phyloP scores from a whole-genome alignment of 257 asterid genomes.

The Verbena officinalis region DNA sequence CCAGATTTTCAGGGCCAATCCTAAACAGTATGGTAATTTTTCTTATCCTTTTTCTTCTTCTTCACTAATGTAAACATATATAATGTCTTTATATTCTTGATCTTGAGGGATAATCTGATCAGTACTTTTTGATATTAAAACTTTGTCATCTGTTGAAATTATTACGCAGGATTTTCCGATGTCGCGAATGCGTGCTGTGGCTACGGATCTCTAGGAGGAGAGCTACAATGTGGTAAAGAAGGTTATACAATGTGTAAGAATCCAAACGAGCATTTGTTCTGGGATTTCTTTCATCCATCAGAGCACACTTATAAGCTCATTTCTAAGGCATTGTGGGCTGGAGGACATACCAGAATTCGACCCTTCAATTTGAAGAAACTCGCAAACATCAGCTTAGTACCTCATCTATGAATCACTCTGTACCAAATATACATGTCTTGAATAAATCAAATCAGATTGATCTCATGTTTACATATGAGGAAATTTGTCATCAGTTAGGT shows the following conservation, averaged over 20 bases:
- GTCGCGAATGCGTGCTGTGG: constrained; percentile 72
- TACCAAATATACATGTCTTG: too few relatives aligned
- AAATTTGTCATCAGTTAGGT: too few relatives aligned
- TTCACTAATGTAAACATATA: background rate
- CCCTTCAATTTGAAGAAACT: constrained; percentile 61
- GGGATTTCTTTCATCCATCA: constrained; percentile 83
- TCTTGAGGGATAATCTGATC: too few relatives aligned
- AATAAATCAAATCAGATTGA: too few relatives aligned
- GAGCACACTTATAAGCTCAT: constrained; percentile 63
- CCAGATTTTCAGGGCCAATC: constrained; percentile 52
- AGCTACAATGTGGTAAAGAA: constrained; percentile 66
- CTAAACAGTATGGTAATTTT: constrained; percentile 51
- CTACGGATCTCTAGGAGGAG: constrained; percentile 61
- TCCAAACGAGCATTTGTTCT: constrained; percentile 49
- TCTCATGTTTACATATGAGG: too few relatives aligned
- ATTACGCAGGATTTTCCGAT: constrained; percentile 49
- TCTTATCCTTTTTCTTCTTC: background rate
- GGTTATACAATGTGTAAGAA: constrained; percentile 58
- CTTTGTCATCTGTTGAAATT: too few relatives aligned
- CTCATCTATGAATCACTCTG: too few relatives aligned
- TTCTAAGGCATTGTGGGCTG: constrained; percentile 66
- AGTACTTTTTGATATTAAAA: too few relatives aligned
- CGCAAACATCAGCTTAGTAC: constrained; percentile 34
- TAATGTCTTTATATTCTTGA: too few relatives aligned
- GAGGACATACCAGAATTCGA: constrained; percentile 40